Evolutionary conservation across 129 eudicot genomes (phyloP).

Genomic region (Helianthus annuus): DNA sequence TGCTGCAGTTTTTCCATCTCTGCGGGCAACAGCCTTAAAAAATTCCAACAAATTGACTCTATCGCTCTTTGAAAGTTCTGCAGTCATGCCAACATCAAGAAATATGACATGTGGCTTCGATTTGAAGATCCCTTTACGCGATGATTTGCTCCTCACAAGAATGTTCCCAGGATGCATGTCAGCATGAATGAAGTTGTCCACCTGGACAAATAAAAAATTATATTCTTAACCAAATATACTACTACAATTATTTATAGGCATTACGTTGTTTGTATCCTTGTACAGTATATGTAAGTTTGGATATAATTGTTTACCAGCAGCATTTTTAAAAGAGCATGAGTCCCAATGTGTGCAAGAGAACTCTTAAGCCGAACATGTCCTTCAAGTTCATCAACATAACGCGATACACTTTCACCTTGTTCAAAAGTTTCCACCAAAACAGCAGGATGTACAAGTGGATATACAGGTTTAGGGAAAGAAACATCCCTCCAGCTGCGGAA

Average conservation of each 20-base stretch:
- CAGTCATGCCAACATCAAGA: slow-evolving; percentile 97
- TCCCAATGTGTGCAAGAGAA: slow-evolving; percentile 89
- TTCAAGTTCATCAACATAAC: slow-evolving; percentile 77
- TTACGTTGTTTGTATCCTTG: not conserved
- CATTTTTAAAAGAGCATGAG: slow-evolving; percentile 91
- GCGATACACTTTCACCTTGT: slow-evolving; percentile 84
- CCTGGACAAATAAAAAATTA: slow-evolving; percentile 41
- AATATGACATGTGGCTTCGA: slow-evolving; percentile 92
- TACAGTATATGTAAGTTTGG: not conserved
- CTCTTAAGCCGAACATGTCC: slow-evolving; percentile 74
- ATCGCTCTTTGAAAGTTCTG: slow-evolving; percentile 81
- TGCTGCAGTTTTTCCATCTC: slow-evolving; percentile 88
- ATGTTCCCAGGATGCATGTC: slow-evolving; percentile 99
- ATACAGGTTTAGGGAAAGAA: slow-evolving; percentile 90
- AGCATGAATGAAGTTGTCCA: slow-evolving; percentile 95
- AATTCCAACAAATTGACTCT: slow-evolving; percentile 70
- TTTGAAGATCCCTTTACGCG: slow-evolving; percentile 62
- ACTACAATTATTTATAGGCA: not conserved
- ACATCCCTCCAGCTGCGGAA: slow-evolving; percentile 90
- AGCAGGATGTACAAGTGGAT: slow-evolving; percentile 91
- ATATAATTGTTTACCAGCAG: slow-evolving; percentile 56
- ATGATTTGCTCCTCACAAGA: slow-evolving; percentile 73
- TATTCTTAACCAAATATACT: not conserved
- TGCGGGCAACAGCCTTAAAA: slow-evolving; percentile 86
- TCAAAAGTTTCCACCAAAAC: slow-evolving; percentile 92